Evolutionary conservation across 257 asterid genomes (phyloP).

Genomic region (Jacaranda mimosifolia): DNA sequence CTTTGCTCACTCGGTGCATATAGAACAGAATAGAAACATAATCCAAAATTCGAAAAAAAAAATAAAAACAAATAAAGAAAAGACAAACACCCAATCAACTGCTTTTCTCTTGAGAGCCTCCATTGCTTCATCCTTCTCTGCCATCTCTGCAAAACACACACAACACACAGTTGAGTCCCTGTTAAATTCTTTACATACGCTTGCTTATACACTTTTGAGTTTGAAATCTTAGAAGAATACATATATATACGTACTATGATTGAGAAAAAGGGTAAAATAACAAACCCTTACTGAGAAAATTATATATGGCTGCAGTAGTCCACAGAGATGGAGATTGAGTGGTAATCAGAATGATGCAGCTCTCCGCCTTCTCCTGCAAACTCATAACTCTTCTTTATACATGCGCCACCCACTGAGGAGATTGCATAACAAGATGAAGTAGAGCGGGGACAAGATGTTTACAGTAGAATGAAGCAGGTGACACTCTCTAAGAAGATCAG

Average conservation of each 20-base stretch:
- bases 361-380: neutral
- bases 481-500: slow-evolving; percentile 38
- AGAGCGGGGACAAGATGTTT: slow-evolving; percentile 24
- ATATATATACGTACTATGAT: neutral
- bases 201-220: neutral
- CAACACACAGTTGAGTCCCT: slow-evolving; percentile 12
- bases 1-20: slow-evolving; percentile 91
- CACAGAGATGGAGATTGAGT: slow-evolving; percentile 26
- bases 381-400: neutral
- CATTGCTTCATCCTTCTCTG: slow-evolving; percentile 64
- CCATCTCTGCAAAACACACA: slow-evolving; percentile 48
- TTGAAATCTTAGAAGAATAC: neutral
- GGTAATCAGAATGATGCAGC: slow-evolving; percentile 31
- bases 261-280: neutral
- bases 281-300: slow-evolving; percentile 22
- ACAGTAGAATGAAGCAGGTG: slow-evolving; percentile 45
- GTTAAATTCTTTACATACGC: neutral
- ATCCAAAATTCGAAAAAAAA: neutral
- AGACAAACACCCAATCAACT: slow-evolving; percentile 63
- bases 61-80: neutral
- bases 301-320: slow-evolving; percentile 21
- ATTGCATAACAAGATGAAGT: slow-evolving; percentile 29
- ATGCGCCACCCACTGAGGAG: slow-evolving; percentile 30
- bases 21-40: slow-evolving; percentile 24
- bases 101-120: slow-evolving; percentile 72